phyloP scores from a whole-genome alignment of 495 filamentous ascomycete species.

The Aspergillus diversus region DNA sequence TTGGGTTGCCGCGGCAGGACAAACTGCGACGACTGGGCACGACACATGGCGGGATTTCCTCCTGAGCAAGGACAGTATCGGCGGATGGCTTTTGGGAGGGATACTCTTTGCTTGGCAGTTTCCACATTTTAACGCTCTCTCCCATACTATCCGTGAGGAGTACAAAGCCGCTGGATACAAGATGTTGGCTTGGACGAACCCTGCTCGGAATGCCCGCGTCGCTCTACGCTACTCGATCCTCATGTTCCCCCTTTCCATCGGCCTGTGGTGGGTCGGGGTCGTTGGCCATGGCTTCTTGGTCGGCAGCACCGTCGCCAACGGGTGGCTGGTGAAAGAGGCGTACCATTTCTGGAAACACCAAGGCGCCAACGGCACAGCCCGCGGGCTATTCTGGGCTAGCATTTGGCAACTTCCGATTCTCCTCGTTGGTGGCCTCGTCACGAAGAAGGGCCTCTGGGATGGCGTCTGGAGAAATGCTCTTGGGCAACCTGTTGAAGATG shows the following conservation, averaged over 20 bases:
- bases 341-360: slow-evolving; percentile 78
- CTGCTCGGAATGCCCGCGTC: slow-evolving; percentile 78
- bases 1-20: slow-evolving; percentile 91
- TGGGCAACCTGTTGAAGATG: slow-evolving; percentile 52
- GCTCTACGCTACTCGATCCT: slow-evolving; percentile 84
- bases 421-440: slow-evolving; percentile 86
- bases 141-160: slow-evolving; percentile 84
- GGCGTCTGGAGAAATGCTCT: slow-evolving; percentile 73
- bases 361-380: slow-evolving; percentile 79
- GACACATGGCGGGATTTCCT: slow-evolving; percentile 80
- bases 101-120: slow-evolving; percentile 97
- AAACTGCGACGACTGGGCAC: slow-evolving; percentile 73
- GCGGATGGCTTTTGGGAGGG: slow-evolving; percentile 86
- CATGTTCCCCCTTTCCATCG: slow-evolving; percentile 86
- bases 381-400: slow-evolving; percentile 93
- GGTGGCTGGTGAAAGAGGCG: slow-evolving; percentile 83
- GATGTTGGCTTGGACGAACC: slow-evolving; percentile 92
- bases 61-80: slow-evolving; percentile 67
- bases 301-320: slow-evolving; percentile 80
- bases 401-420: slow-evolving; percentile 95
- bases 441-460: slow-evolving; percentile 94
- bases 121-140: slow-evolving; percentile 93
- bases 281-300: slow-evolving; percentile 88
- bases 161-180: slow-evolving; percentile 85
- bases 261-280: slow-evolving; percentile 76